A percentile compares a stretch with the other conserved stretches of the same genome.
These are phyloP conservation scores for Ogataea corticis DNA, from an alignment of 805 yeast species.

Conservation along the genomic window DNA sequence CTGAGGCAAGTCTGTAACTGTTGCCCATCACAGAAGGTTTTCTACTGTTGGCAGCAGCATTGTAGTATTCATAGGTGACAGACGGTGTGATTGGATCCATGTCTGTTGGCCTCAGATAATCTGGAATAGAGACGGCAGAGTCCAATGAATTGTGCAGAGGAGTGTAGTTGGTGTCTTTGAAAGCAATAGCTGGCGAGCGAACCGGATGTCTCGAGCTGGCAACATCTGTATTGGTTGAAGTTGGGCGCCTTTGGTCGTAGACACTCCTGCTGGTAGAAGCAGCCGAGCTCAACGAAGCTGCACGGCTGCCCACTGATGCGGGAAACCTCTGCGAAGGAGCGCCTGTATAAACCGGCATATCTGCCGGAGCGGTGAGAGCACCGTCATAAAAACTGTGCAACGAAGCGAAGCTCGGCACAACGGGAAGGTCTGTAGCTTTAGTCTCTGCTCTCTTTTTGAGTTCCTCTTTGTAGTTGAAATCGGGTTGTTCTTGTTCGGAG, in stretches of 20 bases:
- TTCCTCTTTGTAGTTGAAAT: constrained; percentile 26
- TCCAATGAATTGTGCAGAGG: constrained; percentile 19
- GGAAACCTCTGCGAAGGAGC: constrained; percentile 16
- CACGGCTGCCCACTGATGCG: constrained; percentile 5
- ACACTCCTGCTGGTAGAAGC: constrained; percentile 6
- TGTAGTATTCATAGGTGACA: constrained; percentile 15
- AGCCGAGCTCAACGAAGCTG: constrained; percentile 7
- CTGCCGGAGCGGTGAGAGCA: constrained; percentile 12
- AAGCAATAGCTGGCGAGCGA: constrained; percentile 5
- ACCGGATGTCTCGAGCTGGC: constrained; percentile 2
- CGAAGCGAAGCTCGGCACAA: constrained; percentile 77
- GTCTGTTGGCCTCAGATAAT: constrained; percentile 21
- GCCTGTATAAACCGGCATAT: constrained; percentile 6
- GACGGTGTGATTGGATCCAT: constrained; percentile 26
- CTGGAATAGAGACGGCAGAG: constrained; percentile 31
- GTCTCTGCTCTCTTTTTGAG: constrained; percentile 11
- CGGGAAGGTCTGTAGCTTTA: constrained; percentile 41
- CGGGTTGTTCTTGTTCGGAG: neutral
- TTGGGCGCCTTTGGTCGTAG: neutral
- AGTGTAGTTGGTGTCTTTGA: constrained; percentile 14
- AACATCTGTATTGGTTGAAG: neutral
- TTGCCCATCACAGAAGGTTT: constrained; percentile 11
- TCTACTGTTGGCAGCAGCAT: constrained; percentile 7
- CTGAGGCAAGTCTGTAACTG: constrained; percentile 2
- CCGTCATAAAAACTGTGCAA: constrained; percentile 61